Evolutionary conservation across 2,329 filamentous ascomycete species (phyloP).

Genomic region (Penicillium sp.): DNA sequence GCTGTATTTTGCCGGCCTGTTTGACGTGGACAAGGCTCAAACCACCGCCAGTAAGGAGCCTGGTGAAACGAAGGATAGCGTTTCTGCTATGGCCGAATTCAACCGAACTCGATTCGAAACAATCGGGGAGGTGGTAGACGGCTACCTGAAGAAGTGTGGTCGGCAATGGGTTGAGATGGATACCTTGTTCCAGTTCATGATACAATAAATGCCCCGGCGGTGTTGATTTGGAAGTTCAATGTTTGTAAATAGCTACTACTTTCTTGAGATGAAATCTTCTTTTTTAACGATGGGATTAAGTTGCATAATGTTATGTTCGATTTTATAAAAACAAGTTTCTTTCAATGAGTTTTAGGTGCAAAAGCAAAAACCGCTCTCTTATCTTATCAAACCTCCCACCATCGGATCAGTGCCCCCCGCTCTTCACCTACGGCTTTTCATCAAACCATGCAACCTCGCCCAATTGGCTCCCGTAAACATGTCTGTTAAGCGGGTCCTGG

Average conservation of each 20-base stretch:
- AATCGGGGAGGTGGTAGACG: constrained; percentile 73
- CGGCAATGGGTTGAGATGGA: constrained; percentile 95
- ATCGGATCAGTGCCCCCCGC: constrained; percentile 4
- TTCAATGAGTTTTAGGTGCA: background rate
- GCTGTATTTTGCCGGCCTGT: constrained; percentile 79
- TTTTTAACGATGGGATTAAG: constrained; percentile 1
- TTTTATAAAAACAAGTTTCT: background rate
- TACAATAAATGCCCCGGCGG: constrained; percentile 43
- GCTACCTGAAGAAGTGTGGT: constrained; percentile 84
- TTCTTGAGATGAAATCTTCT: background rate
- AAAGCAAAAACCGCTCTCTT: background rate
- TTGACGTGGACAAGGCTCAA: constrained; percentile 83
- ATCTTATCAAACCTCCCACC: constrained; percentile 18
- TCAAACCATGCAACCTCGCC: background rate
- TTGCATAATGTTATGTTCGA: constrained; percentile 9
- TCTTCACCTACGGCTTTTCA: constrained; percentile 5
- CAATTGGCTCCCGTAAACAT: constrained; percentile 27
- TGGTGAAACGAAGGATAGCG: constrained; percentile 61
- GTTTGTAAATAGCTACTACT: constrained; percentile 29
- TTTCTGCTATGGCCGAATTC: constrained; percentile 73
- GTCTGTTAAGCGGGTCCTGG: constrained; percentile 60
- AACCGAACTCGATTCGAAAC: constrained; percentile 79
- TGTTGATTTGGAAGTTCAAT: constrained; percentile 8
- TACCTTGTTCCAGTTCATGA: constrained; percentile 66
- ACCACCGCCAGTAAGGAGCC: constrained; percentile 50